Evolutionary conservation across 805 yeast genomes (phyloP), one percentile per base, ranked within the genome.

Genomic region (Lipomyces chichibuensis): DNA sequence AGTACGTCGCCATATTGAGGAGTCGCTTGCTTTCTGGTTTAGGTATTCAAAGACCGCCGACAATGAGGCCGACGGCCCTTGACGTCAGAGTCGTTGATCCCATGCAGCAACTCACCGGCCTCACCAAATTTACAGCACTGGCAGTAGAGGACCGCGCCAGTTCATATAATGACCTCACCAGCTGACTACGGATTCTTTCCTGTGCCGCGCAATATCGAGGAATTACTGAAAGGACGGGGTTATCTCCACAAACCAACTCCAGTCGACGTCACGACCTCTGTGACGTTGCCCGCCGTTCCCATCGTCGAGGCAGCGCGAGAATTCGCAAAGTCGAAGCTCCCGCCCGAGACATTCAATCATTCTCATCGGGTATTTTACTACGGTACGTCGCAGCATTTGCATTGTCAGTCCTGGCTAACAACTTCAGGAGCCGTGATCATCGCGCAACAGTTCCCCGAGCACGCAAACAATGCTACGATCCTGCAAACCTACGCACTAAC

Each of bases 371-470:
- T 63, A 27, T 63, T 63, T 32, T 63, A 63, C 32, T 63, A 63
- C 33, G 63, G 66, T 62, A 25, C 6, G 63, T 52, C 3, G 11
- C n/a, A 17, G 2, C 13, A 17, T n/a, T 52, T 32, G 13, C 20
- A 17, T 27, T 33, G 35, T 9, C 52, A 5, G 17, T 17, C 37
- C 29, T 20, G n/a, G 39, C 43, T 6, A 13, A 14, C 29, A 17
- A 5, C 23, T 43, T 23, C 6, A 56, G 60, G 60, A 20, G 57
- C 62, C 17, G 63, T 55, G 39, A 63, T 63, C 51, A 58, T 59
- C 23, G 60, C 60, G 2, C 66, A 69, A 46, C 74, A 72, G 54
- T 70, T 69, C 59, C 74, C 74, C 2, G 66, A 70, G 20, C 63
- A 71, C 67, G 66, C 65, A 4, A 55, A 55, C 13, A 69, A 65